These are phyloP conservation scores for Arthrobotrys pseudoclavata DNA, from an alignment of 2,329 filamentous ascomycete species.

Conservation along the genomic window DNA sequence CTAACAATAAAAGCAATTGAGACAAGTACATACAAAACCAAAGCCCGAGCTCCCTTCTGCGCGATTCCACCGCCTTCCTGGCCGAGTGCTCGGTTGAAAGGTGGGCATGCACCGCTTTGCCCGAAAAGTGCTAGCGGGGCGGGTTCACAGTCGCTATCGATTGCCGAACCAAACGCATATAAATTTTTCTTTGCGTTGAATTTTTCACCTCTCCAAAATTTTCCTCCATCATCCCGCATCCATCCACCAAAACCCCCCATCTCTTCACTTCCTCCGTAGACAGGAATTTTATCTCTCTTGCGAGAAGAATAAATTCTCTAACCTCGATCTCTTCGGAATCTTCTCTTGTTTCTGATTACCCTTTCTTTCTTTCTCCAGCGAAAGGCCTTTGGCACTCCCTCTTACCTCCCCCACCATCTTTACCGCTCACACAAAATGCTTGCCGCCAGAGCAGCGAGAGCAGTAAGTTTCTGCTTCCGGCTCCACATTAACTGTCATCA, in stretches of 20 bases:
- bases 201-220: slow-evolving; percentile 52
- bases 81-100: slow-evolving; percentile 44
- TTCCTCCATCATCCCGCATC: slow-evolving; percentile 50
- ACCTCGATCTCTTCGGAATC: slow-evolving; percentile 22
- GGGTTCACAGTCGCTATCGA: slow-evolving; percentile 44
- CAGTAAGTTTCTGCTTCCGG: slow-evolving; percentile 36
- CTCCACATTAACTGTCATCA: background rate
- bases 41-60: slow-evolving; percentile 45
- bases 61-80: slow-evolving; percentile 51
- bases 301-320: slow-evolving; percentile 33
- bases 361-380: slow-evolving; percentile 25
- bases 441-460: slow-evolving; percentile 60
- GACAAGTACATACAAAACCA: background rate
- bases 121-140: slow-evolving; percentile 41
- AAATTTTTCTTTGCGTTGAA: slow-evolving; percentile 59
- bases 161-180: slow-evolving; percentile 56
- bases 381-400: slow-evolving; percentile 23
- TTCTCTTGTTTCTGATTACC: slow-evolving; percentile 12
- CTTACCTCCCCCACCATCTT: slow-evolving; percentile 10
- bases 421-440: slow-evolving; percentile 52
- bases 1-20: slow-evolving; percentile 16
- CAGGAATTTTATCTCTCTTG: slow-evolving; percentile 33
- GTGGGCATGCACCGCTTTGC: slow-evolving; percentile 48
- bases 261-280: slow-evolving; percentile 33
- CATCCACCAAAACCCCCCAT: slow-evolving; percentile 36